Base-by-base conservation (phyloP, 495 filamentous ascomycete species). In the Aspergillus mulundensis region DNA sequence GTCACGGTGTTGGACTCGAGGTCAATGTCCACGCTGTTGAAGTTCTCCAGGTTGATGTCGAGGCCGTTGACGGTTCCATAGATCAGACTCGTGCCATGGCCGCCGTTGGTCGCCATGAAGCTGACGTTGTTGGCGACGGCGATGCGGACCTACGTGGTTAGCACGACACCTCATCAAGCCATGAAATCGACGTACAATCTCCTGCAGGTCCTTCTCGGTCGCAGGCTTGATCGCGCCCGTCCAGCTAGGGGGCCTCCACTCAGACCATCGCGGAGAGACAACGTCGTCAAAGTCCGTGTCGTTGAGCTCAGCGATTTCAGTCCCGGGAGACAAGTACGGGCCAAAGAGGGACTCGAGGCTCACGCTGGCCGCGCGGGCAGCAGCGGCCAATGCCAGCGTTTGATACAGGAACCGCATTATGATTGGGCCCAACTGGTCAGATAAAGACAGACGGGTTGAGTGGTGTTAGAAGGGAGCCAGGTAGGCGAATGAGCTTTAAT, bases 81-180 rank as follows among this genome's bases (percentile, higher is more conserved):
- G 1, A 59, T 61, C 0, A 57, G 62, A 4, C 58, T 50, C 30
- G 61, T 64, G 5, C 65, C 66, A 20, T 74, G 73, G 12, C 73
- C 66, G 5, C 66, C 69, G 0, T 62, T 63, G 0, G 62, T 67
- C n/a, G 67, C 66, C 2, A 76, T 59, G 56, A 74, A 74, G 0
- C 65, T 63, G n/a, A 76, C 59, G 1, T 66, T 56, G 15, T 63
- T 20, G 25, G 12, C 12, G n/a, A 39, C 18, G 39, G 68, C 64
- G 28, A 30, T 30, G 28, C 28, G 28, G 28, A 30, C 28, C 28
- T 30, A 16, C 32, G 49, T 40, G 53, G 60, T 66, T 5, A 70
- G 60, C 65, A 65, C 24, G 21, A 24, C 15, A 24, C 4, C 36
- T 48, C 21, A 14, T 47, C 18, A 25, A 10, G 8, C 30, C 7